Evolutionary conservation across 2,329 filamentous ascomycete species (phyloP), one percentile per base, ranked within the genome.

Genomic region (Cytospora paraplurivora): DNA sequence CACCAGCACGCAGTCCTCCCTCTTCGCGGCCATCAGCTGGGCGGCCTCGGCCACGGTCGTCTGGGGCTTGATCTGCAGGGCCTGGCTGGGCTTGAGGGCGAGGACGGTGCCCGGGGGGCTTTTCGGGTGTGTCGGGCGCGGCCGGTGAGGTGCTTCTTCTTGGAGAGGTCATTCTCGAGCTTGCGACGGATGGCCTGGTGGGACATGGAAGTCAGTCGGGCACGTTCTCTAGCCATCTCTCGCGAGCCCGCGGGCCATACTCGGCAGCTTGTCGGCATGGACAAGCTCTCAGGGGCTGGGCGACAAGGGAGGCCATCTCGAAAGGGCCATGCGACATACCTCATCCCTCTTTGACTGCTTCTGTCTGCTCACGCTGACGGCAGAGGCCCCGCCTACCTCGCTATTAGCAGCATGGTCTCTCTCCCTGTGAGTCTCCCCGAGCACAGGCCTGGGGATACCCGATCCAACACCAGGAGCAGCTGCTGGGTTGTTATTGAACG

Each of bases 311-410:
- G 47, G 49, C 34, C 32, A 53, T 47, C 21, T 62, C 13, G 37
- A 51, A 38, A 12, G 41, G 32, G 52, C 50, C 17, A 60, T 41
- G 51, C 41, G 68, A 81, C 86, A 72, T 82, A 99, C 95, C 90
- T 99, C 95, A 88, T 99, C 95, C 78, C 93, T 89, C 81, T 98
- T 98, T 70, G 89, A 90, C 83, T 97, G 94, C 81, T 97, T 97
- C 77, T 95, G 91, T 74, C 95, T 88, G 78, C 94, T 98, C 71
- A 93, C 91, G 79, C 92, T 97, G 79, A 97, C 85, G 49, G 90
- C 88, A 62, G 92, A 91, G 32, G 64, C 62, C 68, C 75, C 78
- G 62, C 77, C 84, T 66, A 75, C 78, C 70, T 90, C 89, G 78
- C 80, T 86, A 68, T 81, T 80, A 69, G 83, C 78, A 47, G 72